Percentiles rank a stretch among this genome's conserved stretches.
These are phyloP conservation scores for Biscutella laevigata DNA, from an alignment of 441 rosid species.

Conservation along the genomic window DNA sequence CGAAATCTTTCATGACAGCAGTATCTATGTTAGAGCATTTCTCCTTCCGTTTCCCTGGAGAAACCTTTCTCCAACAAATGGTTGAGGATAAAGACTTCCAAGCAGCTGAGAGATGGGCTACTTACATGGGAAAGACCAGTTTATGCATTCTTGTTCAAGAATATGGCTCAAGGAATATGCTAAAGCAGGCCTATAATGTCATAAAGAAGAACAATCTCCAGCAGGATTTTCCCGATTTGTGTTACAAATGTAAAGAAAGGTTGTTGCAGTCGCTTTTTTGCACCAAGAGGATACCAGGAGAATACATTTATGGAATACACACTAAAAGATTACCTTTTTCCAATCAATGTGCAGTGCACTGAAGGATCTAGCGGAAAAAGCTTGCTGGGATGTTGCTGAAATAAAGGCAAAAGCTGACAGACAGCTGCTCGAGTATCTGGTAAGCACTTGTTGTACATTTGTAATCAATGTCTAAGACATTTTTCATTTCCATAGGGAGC, in stretches of 20 bases:
- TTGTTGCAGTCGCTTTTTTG: conserved; percentile 7
- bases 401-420: conserved; percentile 51
- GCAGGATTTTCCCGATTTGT: conserved; percentile 61
- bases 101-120: conserved; percentile 94
- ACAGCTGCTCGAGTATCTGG: conserved; percentile 68
- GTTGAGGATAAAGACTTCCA: conserved; percentile 51
- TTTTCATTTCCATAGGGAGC: not conserved
- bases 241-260: conserved; percentile 75
- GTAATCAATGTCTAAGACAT: not conserved
- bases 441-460: conserved; percentile 23
- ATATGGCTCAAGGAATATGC: conserved; percentile 60
- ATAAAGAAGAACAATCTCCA: conserved; percentile 67
- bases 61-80: conserved; percentile 66
- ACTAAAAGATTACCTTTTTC: conserved; percentile 1
- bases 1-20: conserved; percentile 62
- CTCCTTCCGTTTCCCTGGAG: conserved; percentile 61
- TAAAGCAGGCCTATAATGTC: conserved; percentile 56
- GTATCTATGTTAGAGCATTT: conserved; percentile 74
- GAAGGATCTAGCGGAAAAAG: conserved; percentile 76
- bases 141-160: conserved; percentile 57
- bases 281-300: not conserved
- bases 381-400: conserved; percentile 91
- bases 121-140: conserved; percentile 77
- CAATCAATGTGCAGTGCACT: conserved; percentile 41
- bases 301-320: not conserved